phyloP scores from a whole-genome alignment of 139 green algal genomes.

The Chlorella vulgaris region DNA sequence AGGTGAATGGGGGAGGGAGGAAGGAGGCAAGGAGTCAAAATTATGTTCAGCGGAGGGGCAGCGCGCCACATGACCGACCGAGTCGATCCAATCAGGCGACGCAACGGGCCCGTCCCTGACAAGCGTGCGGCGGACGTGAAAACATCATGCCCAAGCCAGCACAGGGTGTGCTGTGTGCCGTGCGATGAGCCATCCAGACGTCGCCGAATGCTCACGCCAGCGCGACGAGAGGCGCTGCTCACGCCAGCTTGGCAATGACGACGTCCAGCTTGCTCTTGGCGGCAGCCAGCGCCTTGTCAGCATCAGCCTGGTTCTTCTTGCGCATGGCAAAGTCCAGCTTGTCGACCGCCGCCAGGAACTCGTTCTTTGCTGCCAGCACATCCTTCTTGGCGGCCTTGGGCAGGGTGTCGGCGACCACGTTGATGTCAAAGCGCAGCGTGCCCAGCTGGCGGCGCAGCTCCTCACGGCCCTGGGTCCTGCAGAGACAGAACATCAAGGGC shows the following conservation, averaged over 20 bases:
- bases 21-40: neutral
- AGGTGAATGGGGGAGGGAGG: neutral
- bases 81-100: no score
- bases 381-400: conserved; percentile 83
- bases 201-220: neutral
- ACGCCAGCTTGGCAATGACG: conserved; percentile 54
- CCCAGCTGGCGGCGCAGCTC: conserved; percentile 83
- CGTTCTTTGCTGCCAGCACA: conserved; percentile 65
- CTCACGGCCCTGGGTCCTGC: conserved; percentile 82
- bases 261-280: conserved; percentile 68
- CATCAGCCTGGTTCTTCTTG: conserved; percentile 78
- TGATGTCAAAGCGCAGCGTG: conserved; percentile 92
- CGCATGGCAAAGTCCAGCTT: conserved; percentile 86
- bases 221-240: conserved; percentile 4
- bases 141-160: no score
- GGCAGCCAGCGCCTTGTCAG: conserved; percentile 56
- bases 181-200: no score
- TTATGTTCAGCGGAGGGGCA: neutral
- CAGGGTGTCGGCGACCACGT: conserved; percentile 72
- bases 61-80: no score
- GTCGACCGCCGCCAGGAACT: conserved; percentile 81
- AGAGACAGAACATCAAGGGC: neutral
- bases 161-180: no score
- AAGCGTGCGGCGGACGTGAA: no score
- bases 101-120: no score